Percentiles rank a stretch among this genome's conserved stretches.
These are phyloP conservation scores for Exsudoporus floridanus DNA, from an alignment of 1,284 basidiomycete species.

Conservation along the genomic window DNA sequence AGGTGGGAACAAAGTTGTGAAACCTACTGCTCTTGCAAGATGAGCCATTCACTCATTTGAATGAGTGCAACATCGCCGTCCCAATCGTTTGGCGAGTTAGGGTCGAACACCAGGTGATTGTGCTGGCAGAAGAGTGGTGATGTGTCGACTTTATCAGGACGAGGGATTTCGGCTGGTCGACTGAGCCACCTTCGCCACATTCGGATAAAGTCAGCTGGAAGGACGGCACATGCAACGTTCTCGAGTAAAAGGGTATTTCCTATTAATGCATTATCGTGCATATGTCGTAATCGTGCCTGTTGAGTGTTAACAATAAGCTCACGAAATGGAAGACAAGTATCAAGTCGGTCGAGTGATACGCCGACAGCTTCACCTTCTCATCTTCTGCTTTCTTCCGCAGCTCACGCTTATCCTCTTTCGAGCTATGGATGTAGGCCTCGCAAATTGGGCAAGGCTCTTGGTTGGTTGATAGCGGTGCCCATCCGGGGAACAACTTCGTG, in stretches of 20 bases:
- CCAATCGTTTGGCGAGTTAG: conserved; percentile 56
- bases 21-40: conserved; percentile 55
- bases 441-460: conserved; percentile 60
- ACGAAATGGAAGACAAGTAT: conserved; percentile 8
- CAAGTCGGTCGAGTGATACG: neutral
- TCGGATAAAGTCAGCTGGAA: conserved; percentile 61
- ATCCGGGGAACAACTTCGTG: conserved; percentile 57
- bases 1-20: conserved; percentile 9
- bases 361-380: conserved; percentile 57
- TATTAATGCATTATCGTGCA: conserved; percentile 55
- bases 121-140: conserved; percentile 66
- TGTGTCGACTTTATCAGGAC: conserved; percentile 66
- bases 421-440: conserved; percentile 51
- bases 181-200: conserved; percentile 68
- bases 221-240: conserved; percentile 52
- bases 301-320: conserved; percentile 15
- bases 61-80: conserved; percentile 56
- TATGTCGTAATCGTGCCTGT: conserved; percentile 59
- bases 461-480: conserved; percentile 54
- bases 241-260: conserved; percentile 46
- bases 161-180: conserved; percentile 52
- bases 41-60: conserved; percentile 61
- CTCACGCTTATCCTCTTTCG: conserved; percentile 57
- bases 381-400: conserved; percentile 62
- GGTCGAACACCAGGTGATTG: conserved; percentile 61